A percentile compares a stretch with the other conserved stretches of the same genome.
phyloP scores from a whole-genome alignment of 768 basidiomycete species.

The Suillus luteus region DNA sequence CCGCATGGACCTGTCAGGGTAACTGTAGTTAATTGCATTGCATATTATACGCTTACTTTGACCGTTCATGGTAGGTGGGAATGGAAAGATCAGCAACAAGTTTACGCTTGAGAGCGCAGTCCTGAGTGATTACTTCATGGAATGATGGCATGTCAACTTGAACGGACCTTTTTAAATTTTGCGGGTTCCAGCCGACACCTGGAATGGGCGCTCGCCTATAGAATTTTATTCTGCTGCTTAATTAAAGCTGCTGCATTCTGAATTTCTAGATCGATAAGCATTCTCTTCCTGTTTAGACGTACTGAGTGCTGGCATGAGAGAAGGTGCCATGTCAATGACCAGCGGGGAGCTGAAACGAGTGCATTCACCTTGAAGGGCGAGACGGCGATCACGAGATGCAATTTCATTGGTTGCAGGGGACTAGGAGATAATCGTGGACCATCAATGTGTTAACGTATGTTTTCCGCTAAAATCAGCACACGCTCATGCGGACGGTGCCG shows the following conservation, averaged over 20 bases:
- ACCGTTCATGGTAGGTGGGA: neutral
- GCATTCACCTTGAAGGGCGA: neutral
- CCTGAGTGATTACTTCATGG: neutral
- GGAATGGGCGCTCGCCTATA: neutral
- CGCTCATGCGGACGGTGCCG: neutral
- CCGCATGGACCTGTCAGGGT: neutral
- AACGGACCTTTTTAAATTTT: neutral
- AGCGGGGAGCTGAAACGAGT: too few species aligned
- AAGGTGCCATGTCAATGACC: neutral
- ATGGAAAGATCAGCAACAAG: neutral
- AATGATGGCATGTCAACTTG: slow-evolving; percentile 1
- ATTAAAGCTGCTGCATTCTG: neutral
- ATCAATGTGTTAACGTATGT: slow-evolving; percentile 7
- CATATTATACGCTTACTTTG: slow-evolving; percentile 1
- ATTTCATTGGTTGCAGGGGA: neutral
- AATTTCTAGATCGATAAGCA: neutral
- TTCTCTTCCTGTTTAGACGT: neutral
- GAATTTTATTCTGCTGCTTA: neutral
- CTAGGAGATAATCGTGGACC: neutral
- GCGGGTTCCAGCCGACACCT: neutral
- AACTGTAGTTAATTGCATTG: neutral
- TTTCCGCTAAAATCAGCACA: neutral
- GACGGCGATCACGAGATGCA: neutral
- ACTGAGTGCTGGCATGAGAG: too few species aligned
- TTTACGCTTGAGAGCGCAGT: neutral